phyloP scores from a whole-genome alignment of 306 rosid genomes.

The Quercus mongolica region DNA sequence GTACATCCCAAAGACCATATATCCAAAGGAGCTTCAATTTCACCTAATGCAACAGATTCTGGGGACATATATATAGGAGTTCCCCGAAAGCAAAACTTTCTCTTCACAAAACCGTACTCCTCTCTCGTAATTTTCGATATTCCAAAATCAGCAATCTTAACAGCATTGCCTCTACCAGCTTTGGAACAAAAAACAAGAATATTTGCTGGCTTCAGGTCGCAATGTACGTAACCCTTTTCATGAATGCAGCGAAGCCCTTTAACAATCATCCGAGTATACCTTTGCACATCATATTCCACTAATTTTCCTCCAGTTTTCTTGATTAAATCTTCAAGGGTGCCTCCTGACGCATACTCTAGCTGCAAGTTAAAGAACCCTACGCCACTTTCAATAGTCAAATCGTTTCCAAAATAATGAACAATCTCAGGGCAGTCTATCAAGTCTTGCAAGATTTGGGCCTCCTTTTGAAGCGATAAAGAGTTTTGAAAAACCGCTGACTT shows the following conservation, averaged over 20 bases:
- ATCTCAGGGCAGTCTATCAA: too few relatives aligned
- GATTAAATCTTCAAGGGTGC: background rate
- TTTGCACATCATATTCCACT: background rate
- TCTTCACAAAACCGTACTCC: background rate
- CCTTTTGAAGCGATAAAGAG: too few relatives aligned
- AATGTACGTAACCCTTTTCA: background rate
- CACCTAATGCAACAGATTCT: background rate
- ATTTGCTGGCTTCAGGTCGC: background rate
- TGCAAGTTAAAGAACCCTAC: too few relatives aligned
- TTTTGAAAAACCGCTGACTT: too few relatives aligned
- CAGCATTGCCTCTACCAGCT: background rate
- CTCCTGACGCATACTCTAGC: too few relatives aligned
- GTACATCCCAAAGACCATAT: background rate
- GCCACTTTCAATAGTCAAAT: too few relatives aligned
- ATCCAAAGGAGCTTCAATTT: background rate
- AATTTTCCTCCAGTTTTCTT: background rate
- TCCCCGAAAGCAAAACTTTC: background rate
- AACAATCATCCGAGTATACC: background rate
- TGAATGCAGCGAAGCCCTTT: background rate
- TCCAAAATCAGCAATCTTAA: background rate
- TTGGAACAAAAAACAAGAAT: background rate
- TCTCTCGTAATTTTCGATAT: background rate
- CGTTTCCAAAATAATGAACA: too few relatives aligned
- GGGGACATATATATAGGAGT: background rate
- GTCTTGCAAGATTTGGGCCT: too few relatives aligned